Evolutionary conservation across 2,329 filamentous ascomycete species (phyloP), one percentile per base, ranked within the genome.

Genomic region (Colletotrichum gigasporum): DNA sequence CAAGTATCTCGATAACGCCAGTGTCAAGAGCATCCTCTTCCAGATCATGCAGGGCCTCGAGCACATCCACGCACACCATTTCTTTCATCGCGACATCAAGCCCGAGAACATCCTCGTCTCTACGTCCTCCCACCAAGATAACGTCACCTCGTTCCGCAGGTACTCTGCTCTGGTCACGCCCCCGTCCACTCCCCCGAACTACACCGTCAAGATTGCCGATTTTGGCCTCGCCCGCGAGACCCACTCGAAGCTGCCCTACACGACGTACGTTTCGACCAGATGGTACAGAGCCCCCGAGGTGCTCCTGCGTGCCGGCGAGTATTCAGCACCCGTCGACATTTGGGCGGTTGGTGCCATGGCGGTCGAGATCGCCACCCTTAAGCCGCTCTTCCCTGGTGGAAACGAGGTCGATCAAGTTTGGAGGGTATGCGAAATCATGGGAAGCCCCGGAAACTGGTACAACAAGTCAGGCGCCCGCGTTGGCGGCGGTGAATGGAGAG

Each of bases 351-450:
- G 96, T 72, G 96, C 96, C 18, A 99, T 99, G 96, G 96, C 96
- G 6, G 96, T 99, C 10, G 96, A 99, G 76, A 92, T 99, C 67
- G 96, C 96, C 24, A 99, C 96, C 0, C 77, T 99, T 63, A 99
- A 98, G 82, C 96, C 96, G 16, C 83, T 99, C 10, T 99, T 99
- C 83, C 96, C 96, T 10, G 96, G 96, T 71, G 93, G 94, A 73
- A 99, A 99, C 75, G 96, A 99, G 81, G 96, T 99, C 1, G 96
- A 99, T 71, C 96, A 99, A 78, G 96, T 99, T 2, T 99, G 96
- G 96, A 90, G 96, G 70, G 93, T 99, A 0, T 99, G 96, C 75
- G 96, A 99, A 77, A 97, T 99, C 63, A 99, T 99, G 96, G 96
- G 96, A 51, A 98, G 95, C 80, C 96, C 96, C 3, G 96, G 96